phyloP scores from a whole-genome alignment of 257 asterid species.

The Solanum okadae region DNA sequence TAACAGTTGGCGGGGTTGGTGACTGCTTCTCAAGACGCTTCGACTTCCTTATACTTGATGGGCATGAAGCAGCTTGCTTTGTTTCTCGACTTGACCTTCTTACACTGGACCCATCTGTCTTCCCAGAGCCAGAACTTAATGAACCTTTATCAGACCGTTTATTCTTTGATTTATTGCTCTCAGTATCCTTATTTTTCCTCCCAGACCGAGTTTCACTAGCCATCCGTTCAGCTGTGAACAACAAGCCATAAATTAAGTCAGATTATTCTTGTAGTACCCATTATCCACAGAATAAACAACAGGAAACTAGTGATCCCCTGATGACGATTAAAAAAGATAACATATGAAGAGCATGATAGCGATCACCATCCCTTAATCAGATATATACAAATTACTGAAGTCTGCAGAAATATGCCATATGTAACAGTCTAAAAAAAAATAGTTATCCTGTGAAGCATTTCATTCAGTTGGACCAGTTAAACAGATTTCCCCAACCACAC shows the following conservation, averaged over 20 bases:
- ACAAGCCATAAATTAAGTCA: not conserved
- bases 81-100: slow-evolving; percentile 20
- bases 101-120: slow-evolving; percentile 6
- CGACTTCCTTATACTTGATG: slow-evolving; percentile 31
- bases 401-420: not conserved
- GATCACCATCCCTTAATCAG: not conserved
- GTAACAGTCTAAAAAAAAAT: not conserved
- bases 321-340: not conserved
- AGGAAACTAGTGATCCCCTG: not conserved
- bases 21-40: slow-evolving; percentile 28
- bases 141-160: slow-evolving; percentile 16
- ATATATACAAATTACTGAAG: not conserved
- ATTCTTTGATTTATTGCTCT: slow-evolving; percentile 20
- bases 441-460: not conserved
- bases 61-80: slow-evolving; percentile 15
- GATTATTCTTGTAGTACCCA: not conserved
- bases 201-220: slow-evolving; percentile 7
- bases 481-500: not conserved
- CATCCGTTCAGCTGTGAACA: not conserved
- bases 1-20: not conserved
- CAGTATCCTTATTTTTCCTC: slow-evolving; percentile 17
- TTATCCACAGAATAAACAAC: not conserved
- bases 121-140: slow-evolving; percentile 8
- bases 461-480: not conserved
- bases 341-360: not conserved